These are phyloP conservation scores for Cyclotella kingstonii DNA, from an alignment of 108 stramenopile species.

Conservation along the genomic window DNA sequence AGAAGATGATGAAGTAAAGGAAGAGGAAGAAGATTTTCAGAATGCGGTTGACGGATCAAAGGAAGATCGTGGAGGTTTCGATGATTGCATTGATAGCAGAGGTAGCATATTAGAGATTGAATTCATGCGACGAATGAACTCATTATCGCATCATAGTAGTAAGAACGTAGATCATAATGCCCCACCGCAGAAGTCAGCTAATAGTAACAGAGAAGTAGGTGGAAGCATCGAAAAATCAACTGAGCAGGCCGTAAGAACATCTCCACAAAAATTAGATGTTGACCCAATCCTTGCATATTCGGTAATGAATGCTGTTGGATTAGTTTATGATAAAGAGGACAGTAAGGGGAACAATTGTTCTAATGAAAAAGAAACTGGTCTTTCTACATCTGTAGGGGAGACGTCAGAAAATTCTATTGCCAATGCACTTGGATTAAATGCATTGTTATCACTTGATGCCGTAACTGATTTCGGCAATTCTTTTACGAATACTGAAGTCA, in stretches of 20 bases:
- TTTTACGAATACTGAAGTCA: not conserved
- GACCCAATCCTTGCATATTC: conserved; percentile 70
- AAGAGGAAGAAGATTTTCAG: not conserved
- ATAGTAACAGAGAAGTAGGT: not conserved
- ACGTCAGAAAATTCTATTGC: not conserved
- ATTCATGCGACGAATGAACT: conserved; percentile 46
- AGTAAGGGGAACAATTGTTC: not conserved
- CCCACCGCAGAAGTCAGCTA: not conserved
- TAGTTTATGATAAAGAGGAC: conserved; percentile 35
- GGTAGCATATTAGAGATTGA: conserved; percentile 44
- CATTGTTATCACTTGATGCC: conserved; percentile 7
- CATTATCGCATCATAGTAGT: conserved; percentile 21
- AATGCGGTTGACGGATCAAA: not conserved
- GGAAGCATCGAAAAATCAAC: too few species aligned
- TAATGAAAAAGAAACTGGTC: conserved; percentile 17
- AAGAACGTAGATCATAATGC: not conserved
- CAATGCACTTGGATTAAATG: not conserved
- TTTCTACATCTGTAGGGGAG: not conserved
- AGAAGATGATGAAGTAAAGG: not conserved
- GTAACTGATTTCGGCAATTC: conserved; percentile 18
- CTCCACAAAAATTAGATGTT: conserved; percentile 10
- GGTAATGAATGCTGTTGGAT: conserved; percentile 63
- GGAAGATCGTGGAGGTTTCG: conserved; percentile 5
- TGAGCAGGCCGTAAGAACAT: too few species aligned
- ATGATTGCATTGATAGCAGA: not conserved